Evolutionary conservation across 805 yeast species (phyloP), one percentile per base, ranked within the genome.

Genomic region (Maudiozyma turicensis): DNA sequence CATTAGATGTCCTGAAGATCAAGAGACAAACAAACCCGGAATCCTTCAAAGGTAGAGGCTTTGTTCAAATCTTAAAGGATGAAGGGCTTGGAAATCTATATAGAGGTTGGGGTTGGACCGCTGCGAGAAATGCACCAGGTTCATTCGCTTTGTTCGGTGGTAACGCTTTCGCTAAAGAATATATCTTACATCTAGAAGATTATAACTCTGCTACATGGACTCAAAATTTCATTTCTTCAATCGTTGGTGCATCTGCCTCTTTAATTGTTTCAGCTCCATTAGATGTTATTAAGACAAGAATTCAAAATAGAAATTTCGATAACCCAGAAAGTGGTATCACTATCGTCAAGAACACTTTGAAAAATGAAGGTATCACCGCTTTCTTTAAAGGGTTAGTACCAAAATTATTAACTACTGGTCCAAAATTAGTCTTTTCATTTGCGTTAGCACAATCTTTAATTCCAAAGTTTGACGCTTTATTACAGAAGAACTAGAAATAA

Each of bases 21-120:
- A 93, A 93, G 75, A 90, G 98, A 74, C 99, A 93, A 76, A 93
- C 99, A 48, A 93, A 93, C 75, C 99, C 99, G n/a, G 99, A 91
- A 71, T 74, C 98, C n/a, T 93, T 93, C 80, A 84, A 82, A 70
- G 99, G 99, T 59, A 86, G 99, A 74, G 98, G 99, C 9, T 90
- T 93, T 72, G 52, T 90, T 57, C 84, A 78, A 69, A 87, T 93
- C 62, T 66, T 93, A 52, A 64, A 74, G 49, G 99, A 93, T 65
- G 99, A 93, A 72, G 98, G 99, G 15, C 46, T 64, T 9, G 76
- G 88, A 51, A 88, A 93, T 28, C 75, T 93, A 58, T 93, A 93
- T 74, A 78, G 96, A 67, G 99, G 99, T 57, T 90, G 97, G 95
- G 98, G 97, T 51, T 93, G 99, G 99, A 93, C 99, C 52, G 95